These are phyloP conservation scores for Fusarium robinianum DNA, from an alignment of 2,329 filamentous ascomycete genomes.

Conservation along the genomic window DNA sequence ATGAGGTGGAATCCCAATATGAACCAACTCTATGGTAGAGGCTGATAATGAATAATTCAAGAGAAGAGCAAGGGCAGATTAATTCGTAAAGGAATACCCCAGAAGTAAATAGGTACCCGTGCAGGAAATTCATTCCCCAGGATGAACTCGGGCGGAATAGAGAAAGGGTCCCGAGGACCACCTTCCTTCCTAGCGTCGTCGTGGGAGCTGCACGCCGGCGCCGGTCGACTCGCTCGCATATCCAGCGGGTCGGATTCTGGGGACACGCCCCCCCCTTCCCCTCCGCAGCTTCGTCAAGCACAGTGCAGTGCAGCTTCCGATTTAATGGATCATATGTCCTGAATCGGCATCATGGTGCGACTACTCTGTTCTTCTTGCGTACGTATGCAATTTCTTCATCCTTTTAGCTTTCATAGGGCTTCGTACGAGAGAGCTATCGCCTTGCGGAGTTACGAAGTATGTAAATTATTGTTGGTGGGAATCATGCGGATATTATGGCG, in stretches of 20 bases:
- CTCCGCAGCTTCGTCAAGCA: conserved; percentile 4
- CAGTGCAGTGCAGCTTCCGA: conserved; percentile 2
- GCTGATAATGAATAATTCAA: too few species aligned
- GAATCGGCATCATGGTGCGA: too few species aligned
- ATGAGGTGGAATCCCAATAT: neutral
- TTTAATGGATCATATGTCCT: neutral
- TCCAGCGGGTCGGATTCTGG: conserved; percentile 17
- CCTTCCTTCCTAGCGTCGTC: conserved; percentile 20
- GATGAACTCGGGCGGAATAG: conserved; percentile 29
- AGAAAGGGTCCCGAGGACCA: conserved; percentile 32
- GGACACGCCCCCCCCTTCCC: conserved; percentile 16
- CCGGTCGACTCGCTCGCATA: neutral
- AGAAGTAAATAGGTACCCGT: conserved; percentile 9
- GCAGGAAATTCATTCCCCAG: neutral
- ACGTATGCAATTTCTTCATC: too few species aligned
- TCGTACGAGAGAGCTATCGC: too few species aligned
- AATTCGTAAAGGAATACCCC: conserved; percentile 17
- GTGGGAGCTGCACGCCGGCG: neutral
- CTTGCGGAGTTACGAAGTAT: too few species aligned
- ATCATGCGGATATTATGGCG: too few species aligned
- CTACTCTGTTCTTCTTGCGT: too few species aligned
- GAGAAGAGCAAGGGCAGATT: conserved; percentile 17
- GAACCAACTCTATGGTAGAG: too few species aligned
- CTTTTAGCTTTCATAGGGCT: neutral
- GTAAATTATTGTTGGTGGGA: too few species aligned